Evolutionary conservation across 768 basidiomycete genomes (phyloP).

Genomic region (Lyophyllum decastes): DNA sequence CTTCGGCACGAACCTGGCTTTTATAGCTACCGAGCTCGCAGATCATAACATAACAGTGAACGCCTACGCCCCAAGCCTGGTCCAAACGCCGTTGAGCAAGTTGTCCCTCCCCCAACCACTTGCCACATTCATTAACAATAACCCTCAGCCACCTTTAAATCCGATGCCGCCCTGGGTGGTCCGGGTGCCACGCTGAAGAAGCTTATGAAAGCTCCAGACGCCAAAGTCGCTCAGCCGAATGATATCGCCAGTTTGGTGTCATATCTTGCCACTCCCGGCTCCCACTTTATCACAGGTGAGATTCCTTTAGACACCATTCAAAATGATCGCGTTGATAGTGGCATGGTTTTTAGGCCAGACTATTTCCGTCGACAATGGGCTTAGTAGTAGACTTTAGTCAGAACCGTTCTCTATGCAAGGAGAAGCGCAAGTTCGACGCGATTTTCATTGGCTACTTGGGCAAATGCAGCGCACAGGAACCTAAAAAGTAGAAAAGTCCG

Average conservation of each 20-base stretch:
- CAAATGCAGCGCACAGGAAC: background rate
- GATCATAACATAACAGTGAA: conserved; percentile 32
- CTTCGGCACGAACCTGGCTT: too few species aligned
- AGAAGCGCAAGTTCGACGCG: too few species aligned
- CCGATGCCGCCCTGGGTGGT: conserved; percentile 1
- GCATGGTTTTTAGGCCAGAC: conserved; percentile 7
- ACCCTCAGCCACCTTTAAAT: background rate
- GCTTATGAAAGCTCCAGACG: conserved; percentile 8
- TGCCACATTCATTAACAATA: background rate
- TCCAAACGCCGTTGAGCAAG: conserved; percentile 27
- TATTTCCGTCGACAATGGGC: conserved; percentile 9
- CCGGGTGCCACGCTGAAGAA: conserved; percentile 5
- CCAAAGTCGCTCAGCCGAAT: conserved; percentile 27
- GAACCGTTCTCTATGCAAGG: too few species aligned
- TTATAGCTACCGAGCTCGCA: conserved; percentile 25
- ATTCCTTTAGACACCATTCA: background rate
- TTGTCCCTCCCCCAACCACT: background rate
- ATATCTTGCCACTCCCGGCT: conserved; percentile 33
- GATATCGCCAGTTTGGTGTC: conserved; percentile 36
- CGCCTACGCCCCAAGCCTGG: conserved; percentile 31
- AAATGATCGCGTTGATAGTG: background rate
- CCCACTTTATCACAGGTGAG: conserved; percentile 35
- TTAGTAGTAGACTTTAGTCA: background rate
- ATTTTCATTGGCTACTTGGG: background rate
- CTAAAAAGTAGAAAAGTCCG: background rate